phyloP scores from a whole-genome alignment of 768 basidiomycete genomes.

The Russula sp. region DNA sequence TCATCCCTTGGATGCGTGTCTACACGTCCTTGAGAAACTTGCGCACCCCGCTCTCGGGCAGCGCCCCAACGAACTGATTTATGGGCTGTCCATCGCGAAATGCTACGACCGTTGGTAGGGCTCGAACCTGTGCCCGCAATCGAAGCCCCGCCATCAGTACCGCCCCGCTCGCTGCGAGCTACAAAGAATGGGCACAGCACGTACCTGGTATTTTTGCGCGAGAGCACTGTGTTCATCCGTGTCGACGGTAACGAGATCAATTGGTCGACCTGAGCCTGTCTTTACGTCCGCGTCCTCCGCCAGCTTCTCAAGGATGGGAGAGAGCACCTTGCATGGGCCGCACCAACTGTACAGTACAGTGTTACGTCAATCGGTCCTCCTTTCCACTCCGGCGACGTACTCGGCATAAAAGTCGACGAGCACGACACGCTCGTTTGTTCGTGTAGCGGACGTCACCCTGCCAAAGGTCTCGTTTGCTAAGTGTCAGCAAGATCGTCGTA shows the following conservation, averaged over 20 bases:
- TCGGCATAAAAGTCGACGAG: constrained; percentile 80
- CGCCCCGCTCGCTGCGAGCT: neutral
- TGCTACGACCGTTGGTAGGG: constrained; percentile 76
- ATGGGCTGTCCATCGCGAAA: constrained; percentile 59
- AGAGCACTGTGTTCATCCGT: constrained; percentile 49
- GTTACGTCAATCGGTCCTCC: neutral
- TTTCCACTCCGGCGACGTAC: constrained; percentile 35
- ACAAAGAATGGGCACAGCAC: constrained; percentile 2
- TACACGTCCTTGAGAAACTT: constrained; percentile 27
- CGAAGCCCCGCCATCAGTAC: neutral
- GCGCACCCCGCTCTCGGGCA: constrained; percentile 29
- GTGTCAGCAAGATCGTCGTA: neutral
- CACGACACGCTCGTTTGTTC: constrained; percentile 46
- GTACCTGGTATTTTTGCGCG: constrained; percentile 47
- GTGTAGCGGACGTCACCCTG: constrained; percentile 29
- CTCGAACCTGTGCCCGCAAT: constrained; percentile 44
- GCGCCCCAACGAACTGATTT: constrained; percentile 50
- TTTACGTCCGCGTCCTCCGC: constrained; percentile 39
- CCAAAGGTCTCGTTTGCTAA: constrained; percentile 32
- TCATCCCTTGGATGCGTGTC: neutral
- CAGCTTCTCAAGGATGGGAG: constrained; percentile 62
- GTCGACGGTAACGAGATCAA: constrained; percentile 73
- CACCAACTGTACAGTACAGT: constrained; percentile 55
- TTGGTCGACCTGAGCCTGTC: constrained; percentile 47
- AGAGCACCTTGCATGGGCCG: constrained; percentile 64